These are phyloP conservation scores for Trametes hirsuta DNA, from an alignment of 1,284 basidiomycete genomes.

Conservation along the genomic window DNA sequence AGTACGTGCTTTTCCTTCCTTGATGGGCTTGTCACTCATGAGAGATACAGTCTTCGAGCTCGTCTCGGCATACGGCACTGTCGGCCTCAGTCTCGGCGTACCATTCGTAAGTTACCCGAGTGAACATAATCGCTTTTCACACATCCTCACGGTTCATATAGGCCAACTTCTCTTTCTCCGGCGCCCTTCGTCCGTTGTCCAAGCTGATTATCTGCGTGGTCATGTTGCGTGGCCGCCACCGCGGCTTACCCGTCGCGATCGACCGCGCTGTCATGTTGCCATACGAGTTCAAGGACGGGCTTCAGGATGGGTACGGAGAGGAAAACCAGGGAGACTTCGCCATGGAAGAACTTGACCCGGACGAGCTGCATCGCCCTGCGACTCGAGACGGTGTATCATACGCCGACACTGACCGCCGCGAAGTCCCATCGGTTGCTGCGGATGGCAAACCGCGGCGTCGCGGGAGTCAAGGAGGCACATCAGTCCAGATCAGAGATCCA, in stretches of 20 bases:
- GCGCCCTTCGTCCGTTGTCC: slow-evolving; percentile 78
- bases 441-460: too few relatives aligned
- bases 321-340: slow-evolving; percentile 30
- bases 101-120: slow-evolving; percentile 51
- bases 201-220: slow-evolving; percentile 87
- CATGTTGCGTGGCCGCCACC: slow-evolving; percentile 93
- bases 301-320: slow-evolving; percentile 13
- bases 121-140: neutral
- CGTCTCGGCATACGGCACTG: slow-evolving; percentile 90
- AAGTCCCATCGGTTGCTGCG: too few relatives aligned
- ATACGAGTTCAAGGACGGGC: slow-evolving; percentile 46
- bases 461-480: too few relatives aligned
- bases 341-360: neutral
- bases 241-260: slow-evolving; percentile 87
- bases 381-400: too few relatives aligned
- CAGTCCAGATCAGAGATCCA: too few relatives aligned
- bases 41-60: slow-evolving; percentile 73
- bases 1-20: slow-evolving; percentile 43
- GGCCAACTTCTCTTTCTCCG: slow-evolving; percentile 82
- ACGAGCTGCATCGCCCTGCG: too few relatives aligned
- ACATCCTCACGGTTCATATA: slow-evolving; percentile 31
- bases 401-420: too few relatives aligned
- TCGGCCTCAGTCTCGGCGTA: slow-evolving; percentile 80
- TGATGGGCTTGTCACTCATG: neutral
- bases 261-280: slow-evolving; percentile 86